Evolutionary conservation across 2,329 filamentous ascomycete species (phyloP), one percentile per base, ranked within the genome.

Genomic region (Ceratocystis smalleyi): DNA sequence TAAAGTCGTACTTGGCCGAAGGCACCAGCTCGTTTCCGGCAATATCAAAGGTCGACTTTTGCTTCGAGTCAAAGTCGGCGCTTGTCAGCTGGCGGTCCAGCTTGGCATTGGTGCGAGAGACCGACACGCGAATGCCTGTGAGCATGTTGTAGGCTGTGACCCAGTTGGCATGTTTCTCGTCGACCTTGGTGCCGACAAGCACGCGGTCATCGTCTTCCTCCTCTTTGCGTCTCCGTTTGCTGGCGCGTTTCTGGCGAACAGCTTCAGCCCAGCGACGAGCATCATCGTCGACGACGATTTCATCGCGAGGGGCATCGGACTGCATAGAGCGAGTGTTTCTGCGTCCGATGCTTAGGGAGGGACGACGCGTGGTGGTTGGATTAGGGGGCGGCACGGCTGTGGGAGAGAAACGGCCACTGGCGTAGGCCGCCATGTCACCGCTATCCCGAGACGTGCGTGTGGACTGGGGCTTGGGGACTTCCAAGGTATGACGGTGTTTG

Each of bases 81-180:
- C 94, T 87, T 12, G 88, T 95, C 69, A 99, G 76, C 65, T 91
- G 85, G 64, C 92, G 86, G 74, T 97, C 91, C 74, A 97, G 83
- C 77, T 99, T 99, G 55, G 94, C 94, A 72, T 99, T 97, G 65
- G 91, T 96, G 70, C 94, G 83, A 68, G 91, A 97, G 30, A 99
- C 94, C 54, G 90, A 91, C 71, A 97, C 96, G 64, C 94, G 91
- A 73, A 99, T 99, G 68, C 94, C 94, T 47, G 94, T 99, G 77
- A 99, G 82, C 94, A 99, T 99, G 75, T 99, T 99, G 78, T 99
- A 99, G 66, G 94, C 94, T 1, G 91, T 96, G 55, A 95, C 91
- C 86, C 89, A 99, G 74, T 97, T 97, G 69, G 90, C 88, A 74
- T 99, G 94, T 71, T 89, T 88, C 77, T 97, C 91, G 73, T 99